phyloP scores from a whole-genome alignment of 1,284 basidiomycete genomes.

The Cryptococcus wingfieldii region DNA sequence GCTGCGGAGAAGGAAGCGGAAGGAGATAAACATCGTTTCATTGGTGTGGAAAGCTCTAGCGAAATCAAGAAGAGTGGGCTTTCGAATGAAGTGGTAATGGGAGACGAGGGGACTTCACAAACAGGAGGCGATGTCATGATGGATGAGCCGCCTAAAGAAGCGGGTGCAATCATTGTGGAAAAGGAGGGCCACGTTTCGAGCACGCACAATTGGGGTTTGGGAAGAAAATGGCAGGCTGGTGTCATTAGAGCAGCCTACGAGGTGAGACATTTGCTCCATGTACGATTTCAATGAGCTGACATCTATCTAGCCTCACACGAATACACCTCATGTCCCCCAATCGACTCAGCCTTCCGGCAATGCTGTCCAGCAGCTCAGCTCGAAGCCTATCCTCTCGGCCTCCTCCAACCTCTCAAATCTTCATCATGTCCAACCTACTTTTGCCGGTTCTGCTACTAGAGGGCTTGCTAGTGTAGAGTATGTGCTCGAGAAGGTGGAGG shows the following conservation, averaged over 20 bases:
- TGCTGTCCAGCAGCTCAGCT: conserved; percentile 20
- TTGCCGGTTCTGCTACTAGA: conserved; percentile 18
- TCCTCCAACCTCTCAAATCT: conserved; percentile 10
- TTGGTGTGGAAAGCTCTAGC: background rate
- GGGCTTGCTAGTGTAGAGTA: conserved; percentile 45
- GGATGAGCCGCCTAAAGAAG: background rate
- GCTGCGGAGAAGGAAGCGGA: conserved; percentile 12
- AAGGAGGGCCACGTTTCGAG: conserved; percentile 10
- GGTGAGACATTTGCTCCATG: conserved; percentile 21
- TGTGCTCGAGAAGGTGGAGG: conserved; percentile 25
- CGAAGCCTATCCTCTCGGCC: conserved; percentile 28
- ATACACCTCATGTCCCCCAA: conserved; percentile 43
- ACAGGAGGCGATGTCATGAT: too few species aligned
- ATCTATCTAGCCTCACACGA: conserved; percentile 39
- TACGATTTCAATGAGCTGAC: background rate
- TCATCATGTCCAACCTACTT: conserved; percentile 17
- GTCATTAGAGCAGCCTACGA: conserved; percentile 38
- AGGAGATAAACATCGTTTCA: background rate
- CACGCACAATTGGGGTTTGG: conserved; percentile 15
- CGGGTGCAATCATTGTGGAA: conserved; percentile 26
- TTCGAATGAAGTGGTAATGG: conserved; percentile 15
- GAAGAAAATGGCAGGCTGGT: conserved; percentile 26
- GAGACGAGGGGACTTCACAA: conserved; percentile 6
- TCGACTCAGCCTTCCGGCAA: conserved; percentile 39
- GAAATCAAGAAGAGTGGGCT: conserved; percentile 8